These are phyloP conservation scores for Termitomyces sp. DNA, from an alignment of 768 basidiomycete species.

Conservation along the genomic window DNA sequence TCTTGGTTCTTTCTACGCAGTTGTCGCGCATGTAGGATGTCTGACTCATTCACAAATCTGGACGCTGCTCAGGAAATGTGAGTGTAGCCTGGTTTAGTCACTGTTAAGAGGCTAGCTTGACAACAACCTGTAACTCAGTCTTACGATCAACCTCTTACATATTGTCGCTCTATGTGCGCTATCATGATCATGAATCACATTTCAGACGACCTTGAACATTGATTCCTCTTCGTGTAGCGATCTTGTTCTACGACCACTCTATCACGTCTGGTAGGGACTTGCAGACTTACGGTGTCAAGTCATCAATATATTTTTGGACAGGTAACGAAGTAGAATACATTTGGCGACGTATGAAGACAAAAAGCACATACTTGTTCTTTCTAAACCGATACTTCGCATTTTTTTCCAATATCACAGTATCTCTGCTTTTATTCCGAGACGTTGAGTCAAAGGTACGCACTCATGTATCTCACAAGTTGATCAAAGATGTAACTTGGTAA, in stretches of 20 bases:
- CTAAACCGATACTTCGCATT: slow-evolving; percentile 5
- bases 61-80: background rate
- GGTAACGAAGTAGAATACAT: slow-evolving; percentile 9
- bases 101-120: background rate
- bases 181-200: background rate
- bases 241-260: background rate
- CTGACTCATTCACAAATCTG: background rate
- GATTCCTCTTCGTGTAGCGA: background rate
- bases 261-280: background rate
- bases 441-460: background rate
- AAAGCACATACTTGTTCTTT: slow-evolving; percentile 4
- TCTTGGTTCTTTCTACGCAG: background rate
- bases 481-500: background rate
- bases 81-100: background rate
- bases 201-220: background rate
- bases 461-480: background rate
- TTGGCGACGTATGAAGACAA: slow-evolving; percentile 5
- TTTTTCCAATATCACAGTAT: background rate
- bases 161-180: background rate
- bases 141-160: background rate
- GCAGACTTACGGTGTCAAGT: background rate
- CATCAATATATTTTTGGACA: background rate
- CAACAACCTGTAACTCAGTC: background rate
- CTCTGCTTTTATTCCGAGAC: background rate
- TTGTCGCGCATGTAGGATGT: background rate